phyloP scores from a whole-genome alignment of 108 stramenopile genomes.

The Licmophora abbreviata region DNA sequence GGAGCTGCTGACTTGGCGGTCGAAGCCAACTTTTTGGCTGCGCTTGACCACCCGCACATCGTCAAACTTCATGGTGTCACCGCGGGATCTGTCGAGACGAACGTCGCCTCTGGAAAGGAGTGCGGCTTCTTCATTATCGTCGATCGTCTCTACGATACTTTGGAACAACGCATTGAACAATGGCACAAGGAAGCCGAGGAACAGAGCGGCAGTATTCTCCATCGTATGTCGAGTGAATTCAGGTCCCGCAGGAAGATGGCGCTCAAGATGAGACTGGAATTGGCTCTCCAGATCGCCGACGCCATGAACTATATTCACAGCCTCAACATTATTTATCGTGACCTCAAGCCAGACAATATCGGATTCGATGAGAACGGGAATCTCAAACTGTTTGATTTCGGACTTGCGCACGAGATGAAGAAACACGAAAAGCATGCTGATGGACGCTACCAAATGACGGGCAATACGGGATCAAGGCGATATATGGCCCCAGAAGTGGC shows the following conservation, averaged over 20 bases:
- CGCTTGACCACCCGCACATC: slow-evolving; percentile 59
- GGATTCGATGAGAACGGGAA: slow-evolving; percentile 17
- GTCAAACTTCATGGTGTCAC: slow-evolving; percentile 48
- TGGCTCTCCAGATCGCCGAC: slow-evolving; percentile 39
- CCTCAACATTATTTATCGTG: slow-evolving; percentile 55
- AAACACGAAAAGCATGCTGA: slow-evolving; percentile 10
- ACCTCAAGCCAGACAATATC: slow-evolving; percentile 55
- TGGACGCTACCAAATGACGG: slow-evolving; percentile 47
- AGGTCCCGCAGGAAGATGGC: background rate
- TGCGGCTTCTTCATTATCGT: slow-evolving; percentile 58
- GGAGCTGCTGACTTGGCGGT: slow-evolving; percentile 67
- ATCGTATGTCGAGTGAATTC: slow-evolving; percentile 7
- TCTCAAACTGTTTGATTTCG: slow-evolving; percentile 49
- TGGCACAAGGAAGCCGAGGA: no score
- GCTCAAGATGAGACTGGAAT: slow-evolving; percentile 12
- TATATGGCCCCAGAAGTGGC: slow-evolving; percentile 60
- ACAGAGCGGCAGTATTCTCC: background rate
- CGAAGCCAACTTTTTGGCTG: slow-evolving; percentile 50
- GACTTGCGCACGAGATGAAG: slow-evolving; percentile 55
- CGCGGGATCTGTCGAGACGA: slow-evolving; percentile 23
- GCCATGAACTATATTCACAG: slow-evolving; percentile 63
- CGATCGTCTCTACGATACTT: slow-evolving; percentile 46
- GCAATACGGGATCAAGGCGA: slow-evolving; percentile 48
- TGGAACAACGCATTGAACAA: slow-evolving; percentile 35
- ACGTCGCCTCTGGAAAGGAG: slow-evolving; percentile 12